Evolutionary conservation across 495 filamentous ascomycete species (phyloP), one percentile per base, ranked within the genome.

Genomic region (Cercophora newfieldiana): DNA sequence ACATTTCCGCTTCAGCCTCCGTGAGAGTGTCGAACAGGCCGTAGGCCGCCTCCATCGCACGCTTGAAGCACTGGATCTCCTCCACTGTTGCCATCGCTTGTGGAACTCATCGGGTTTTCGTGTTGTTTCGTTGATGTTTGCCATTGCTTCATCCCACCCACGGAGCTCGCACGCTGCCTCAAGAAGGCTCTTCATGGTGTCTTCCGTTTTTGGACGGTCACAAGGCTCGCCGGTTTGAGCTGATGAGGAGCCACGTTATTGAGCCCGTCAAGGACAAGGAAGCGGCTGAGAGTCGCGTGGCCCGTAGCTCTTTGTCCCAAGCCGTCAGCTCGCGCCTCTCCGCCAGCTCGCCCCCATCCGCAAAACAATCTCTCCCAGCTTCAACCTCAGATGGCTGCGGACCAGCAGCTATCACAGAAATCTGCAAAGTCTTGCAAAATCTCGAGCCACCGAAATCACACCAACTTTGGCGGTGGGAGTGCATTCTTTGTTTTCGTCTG

Each of bases 21-120:
- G 70, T 68, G 30, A 75, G 51, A 7, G 60, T 53, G 22, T 77
- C 75, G 29, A 81, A 76, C 21, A 72, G 75, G 1, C 81, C 81
- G 63, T 83, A 83, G 28, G 81, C 79, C n/a, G 67, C 37, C 28
- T 70, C 69, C 71, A 79, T 80, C 7, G 77, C 78, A 31, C 75
- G 68, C 47, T 76, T 78, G 68, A 81, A 81, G 48, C 56, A 69
- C 62, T 71, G 16, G 5, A 59, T 69, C 1, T 26, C 63, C n/a
- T 30, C 61, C n/a, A 58, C 18, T 8, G 69, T 48, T 8, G 66
- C 25, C 65, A 69, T 74, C 19, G 59, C 65, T 5, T n/a, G 64
- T 8, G 60, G 50, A n/a, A 60, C 21, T 25, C 25, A 54, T 44
- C 54, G 53, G 44, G 28, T n/a, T 31, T 62, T 50, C 22, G n/a